phyloP scores from a whole-genome alignment of 129 eudicot genomes.

The Saposhnikovia divaricata region DNA sequence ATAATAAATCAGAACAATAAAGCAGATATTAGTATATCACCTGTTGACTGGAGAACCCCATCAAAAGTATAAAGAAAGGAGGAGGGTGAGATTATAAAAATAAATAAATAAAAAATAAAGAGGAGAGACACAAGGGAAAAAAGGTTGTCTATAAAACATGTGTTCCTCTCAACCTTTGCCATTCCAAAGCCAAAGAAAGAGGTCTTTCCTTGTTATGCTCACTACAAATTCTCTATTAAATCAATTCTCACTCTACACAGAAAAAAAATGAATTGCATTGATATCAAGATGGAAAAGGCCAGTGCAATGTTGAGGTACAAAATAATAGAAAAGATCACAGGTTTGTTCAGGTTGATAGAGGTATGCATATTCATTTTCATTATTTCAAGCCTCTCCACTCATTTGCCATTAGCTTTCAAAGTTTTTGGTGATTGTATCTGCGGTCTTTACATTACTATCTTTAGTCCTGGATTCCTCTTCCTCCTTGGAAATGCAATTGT shows the following conservation, averaged over 20 bases:
- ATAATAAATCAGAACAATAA: too few relatives aligned
- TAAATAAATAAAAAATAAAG: too few relatives aligned
- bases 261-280: constrained; percentile 8
- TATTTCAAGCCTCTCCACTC: constrained; percentile 15
- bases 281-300: constrained; percentile 20
- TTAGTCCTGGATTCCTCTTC: constrained; percentile 26
- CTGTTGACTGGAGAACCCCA: neutral
- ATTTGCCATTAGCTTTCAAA: constrained; percentile 12
- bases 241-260: neutral
- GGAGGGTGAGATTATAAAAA: neutral
- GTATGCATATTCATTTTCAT: constrained; percentile 13
- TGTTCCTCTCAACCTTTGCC: neutral
- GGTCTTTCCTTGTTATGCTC: neutral
- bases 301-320: constrained; percentile 11
- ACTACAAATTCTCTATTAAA: neutral
- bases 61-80: neutral
- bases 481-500: constrained; percentile 28
- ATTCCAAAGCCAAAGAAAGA: neutral
- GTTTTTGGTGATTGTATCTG: constrained; percentile 9
- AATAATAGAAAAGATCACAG: constrained; percentile 10
- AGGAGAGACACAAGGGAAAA: too few relatives aligned
- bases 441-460: neutral
- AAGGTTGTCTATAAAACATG: neutral
- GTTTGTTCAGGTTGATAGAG: constrained; percentile 18
- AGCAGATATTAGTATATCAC: neutral